Percentiles rank a stretch among this genome's conserved stretches.
Conservation (phyloP, 257 asterid genomes). For the Nicotiana benthamiana region DNA sequence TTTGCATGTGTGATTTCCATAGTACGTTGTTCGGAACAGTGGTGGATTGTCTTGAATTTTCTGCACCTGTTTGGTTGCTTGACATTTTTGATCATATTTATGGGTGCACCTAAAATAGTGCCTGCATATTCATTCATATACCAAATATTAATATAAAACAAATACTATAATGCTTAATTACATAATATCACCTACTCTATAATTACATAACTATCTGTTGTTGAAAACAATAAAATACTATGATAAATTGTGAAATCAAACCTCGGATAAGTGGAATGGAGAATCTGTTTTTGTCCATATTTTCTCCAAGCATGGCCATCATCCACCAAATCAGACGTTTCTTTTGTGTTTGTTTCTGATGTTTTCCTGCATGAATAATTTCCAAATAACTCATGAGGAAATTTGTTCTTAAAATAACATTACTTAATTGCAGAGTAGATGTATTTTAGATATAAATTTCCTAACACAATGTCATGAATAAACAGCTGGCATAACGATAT, state of each 20-base stretch:
- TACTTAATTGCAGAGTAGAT: not conserved
- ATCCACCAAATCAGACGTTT: slow-evolving; percentile 21
- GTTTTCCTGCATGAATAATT: slow-evolving; percentile 34
- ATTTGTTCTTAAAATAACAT: not conserved
- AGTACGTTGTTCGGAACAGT: slow-evolving; percentile 40
- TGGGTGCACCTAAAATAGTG: slow-evolving; percentile 72
- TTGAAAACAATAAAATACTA: not conserved
- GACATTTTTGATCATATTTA: slow-evolving; percentile 55
- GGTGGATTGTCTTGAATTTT: slow-evolving; percentile 44
- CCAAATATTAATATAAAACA: not conserved
- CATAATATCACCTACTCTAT: not conserved
- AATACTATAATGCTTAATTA: not conserved
- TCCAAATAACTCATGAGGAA: not conserved
- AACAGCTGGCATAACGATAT: not conserved
- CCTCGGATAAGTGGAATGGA: slow-evolving; percentile 49
- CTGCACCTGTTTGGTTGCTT: slow-evolving; percentile 61
- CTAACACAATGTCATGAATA: not conserved
- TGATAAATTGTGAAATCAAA: not conserved
- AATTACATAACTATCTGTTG: not conserved
- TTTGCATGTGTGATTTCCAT: slow-evolving; percentile 47
- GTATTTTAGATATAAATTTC: not conserved
- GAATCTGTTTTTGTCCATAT: slow-evolving; percentile 66
- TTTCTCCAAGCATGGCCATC: slow-evolving; percentile 81
- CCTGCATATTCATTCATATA: slow-evolving; percentile 25
- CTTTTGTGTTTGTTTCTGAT: slow-evolving; percentile 27